Base-by-base conservation (phyloP, 1,284 basidiomycete genomes). In the Leccinum fuscescens region DNA sequence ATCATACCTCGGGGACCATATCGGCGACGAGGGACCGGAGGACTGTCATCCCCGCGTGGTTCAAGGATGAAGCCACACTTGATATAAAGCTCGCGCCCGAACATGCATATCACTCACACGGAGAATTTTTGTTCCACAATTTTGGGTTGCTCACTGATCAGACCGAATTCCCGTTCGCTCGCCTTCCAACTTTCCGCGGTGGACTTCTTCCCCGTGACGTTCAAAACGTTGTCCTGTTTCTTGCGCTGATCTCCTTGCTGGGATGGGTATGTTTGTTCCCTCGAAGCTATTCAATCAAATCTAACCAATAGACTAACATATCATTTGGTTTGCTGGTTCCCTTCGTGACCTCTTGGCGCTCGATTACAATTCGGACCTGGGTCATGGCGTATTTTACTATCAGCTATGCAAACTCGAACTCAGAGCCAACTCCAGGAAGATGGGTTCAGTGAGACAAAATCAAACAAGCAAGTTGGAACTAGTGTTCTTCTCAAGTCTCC, bases 1-100 rank as follows among this genome's bases (percentile, higher is more conserved):
- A 8, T 12, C 24, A 4, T 20, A 15, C 4, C 12, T 42, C 1
- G 29, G 52, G 55, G 31, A 44, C 53, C 2, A 3, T 17, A 44
- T 49, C 44, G 35, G 53, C 33, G 33, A 20, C 12, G 29, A 22
- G 3, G 29, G n/a, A 15, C 52, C 37, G 53, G 39, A 17, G 2
- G 12, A 37, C 17, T 20, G 0, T 48, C 11, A 14, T 55, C 37
- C 39, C 17, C 46, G 33, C 48, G 24, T 56, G 66, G 66, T 37
- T 59, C 55, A 69, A 54, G 52, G 52, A 52, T 52, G 51, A 52
- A 54, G 48, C 63, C 51, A 57, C n/a, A 9, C 24, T 42, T 31
- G 17, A 54, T 65, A 67, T 65, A 63, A 57, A 54, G 12, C 46
- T 57, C 53, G 49, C 6, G 2, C 46, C 24, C 11, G 14, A 15